Conservation (phyloP, 2,329 filamentous ascomycete genomes). For the Lasiodiplodia sp. region DNA sequence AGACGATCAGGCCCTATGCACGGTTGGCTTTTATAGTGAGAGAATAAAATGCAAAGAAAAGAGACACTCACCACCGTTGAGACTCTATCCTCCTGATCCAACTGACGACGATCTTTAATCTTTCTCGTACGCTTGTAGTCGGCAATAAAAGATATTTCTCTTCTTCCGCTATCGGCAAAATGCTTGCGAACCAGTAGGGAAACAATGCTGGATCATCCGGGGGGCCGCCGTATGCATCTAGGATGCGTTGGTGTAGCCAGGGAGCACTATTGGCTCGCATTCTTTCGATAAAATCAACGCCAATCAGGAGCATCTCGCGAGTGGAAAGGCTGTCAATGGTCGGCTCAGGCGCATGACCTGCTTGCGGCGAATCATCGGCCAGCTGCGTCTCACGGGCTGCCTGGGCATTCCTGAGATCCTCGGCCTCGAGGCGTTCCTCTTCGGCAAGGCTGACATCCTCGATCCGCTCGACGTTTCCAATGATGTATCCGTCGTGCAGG, state of each 20-base stretch:
- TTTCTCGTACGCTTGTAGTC: conserved; percentile 77
- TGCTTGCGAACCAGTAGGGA: conserved; percentile 89
- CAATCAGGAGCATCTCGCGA: conserved; percentile 70
- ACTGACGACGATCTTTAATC: conserved; percentile 80
- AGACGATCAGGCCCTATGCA: conserved; percentile 9
- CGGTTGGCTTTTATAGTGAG: not conserved
- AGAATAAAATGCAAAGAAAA: not conserved
- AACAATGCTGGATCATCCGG: conserved; percentile 79
- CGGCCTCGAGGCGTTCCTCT: conserved; percentile 77
- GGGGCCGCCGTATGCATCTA: conserved; percentile 77
- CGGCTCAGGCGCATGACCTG: not conserved
- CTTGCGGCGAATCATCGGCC: conserved; percentile 29
- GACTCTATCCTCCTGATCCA: conserved; percentile 80
- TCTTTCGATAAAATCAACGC: conserved; percentile 70
- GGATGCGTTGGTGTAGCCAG: conserved; percentile 77
- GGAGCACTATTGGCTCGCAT: conserved; percentile 73
- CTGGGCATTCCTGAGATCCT: conserved; percentile 62
- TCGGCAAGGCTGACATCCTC: conserved; percentile 83
- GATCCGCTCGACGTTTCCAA: conserved; percentile 77
- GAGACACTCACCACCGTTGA: conserved; percentile 70
- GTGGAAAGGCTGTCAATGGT: conserved; percentile 69
- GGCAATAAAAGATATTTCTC: conserved; percentile 81
- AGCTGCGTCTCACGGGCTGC: conserved; percentile 30
- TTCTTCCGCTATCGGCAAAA: conserved; percentile 76
- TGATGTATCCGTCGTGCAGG: conserved; percentile 76